Percentiles rank a stretch among this genome's conserved stretches.
Conservation (phyloP, 2,329 filamentous ascomycete genomes). For the Curvularia sp. region DNA sequence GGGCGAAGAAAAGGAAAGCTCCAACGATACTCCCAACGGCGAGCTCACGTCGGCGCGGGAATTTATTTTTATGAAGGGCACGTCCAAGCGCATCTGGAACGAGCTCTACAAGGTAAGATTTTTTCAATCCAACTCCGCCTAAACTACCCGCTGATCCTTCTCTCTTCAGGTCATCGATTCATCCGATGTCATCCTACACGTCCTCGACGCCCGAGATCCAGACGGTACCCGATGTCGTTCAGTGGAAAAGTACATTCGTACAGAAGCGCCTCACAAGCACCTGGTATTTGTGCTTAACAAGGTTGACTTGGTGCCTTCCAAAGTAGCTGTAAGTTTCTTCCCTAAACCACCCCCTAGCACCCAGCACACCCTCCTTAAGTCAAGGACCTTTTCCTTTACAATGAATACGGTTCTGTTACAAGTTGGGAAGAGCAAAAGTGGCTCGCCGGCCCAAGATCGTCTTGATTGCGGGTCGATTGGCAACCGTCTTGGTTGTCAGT, state of each 20-base stretch:
- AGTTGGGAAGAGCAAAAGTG: conserved; percentile 92
- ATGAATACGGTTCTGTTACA: conserved; percentile 96
- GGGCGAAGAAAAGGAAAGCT: conserved; percentile 59
- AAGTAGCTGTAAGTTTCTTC: conserved; percentile 82
- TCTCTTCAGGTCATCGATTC: conserved; percentile 71
- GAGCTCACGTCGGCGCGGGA: conserved; percentile 57
- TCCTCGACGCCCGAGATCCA: conserved; percentile 42
- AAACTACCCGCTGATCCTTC: neutral
- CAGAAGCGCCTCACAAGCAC: conserved; percentile 96
- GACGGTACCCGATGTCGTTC: conserved; percentile 84
- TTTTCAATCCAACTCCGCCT: neutral
- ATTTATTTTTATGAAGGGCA: conserved; percentile 91
- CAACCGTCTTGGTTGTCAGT: conserved; percentile 87
- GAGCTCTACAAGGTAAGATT: conserved; percentile 83
- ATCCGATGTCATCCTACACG: conserved; percentile 88
- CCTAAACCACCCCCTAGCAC: neutral
- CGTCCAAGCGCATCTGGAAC: conserved; percentile 84
- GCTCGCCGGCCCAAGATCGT: conserved; percentile 70
- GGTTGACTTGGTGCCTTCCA: conserved; percentile 89
- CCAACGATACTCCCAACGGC: conserved; percentile 47
- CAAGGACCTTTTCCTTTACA: conserved; percentile 74
- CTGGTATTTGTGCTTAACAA: conserved; percentile 90
- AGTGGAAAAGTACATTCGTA: conserved; percentile 90
- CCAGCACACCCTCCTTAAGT: conserved; percentile 79
- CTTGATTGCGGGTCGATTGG: conserved; percentile 72